Evolutionary conservation across 805 yeast species (phyloP).

Genomic region (Kodamaea kaohsiungensis): DNA sequence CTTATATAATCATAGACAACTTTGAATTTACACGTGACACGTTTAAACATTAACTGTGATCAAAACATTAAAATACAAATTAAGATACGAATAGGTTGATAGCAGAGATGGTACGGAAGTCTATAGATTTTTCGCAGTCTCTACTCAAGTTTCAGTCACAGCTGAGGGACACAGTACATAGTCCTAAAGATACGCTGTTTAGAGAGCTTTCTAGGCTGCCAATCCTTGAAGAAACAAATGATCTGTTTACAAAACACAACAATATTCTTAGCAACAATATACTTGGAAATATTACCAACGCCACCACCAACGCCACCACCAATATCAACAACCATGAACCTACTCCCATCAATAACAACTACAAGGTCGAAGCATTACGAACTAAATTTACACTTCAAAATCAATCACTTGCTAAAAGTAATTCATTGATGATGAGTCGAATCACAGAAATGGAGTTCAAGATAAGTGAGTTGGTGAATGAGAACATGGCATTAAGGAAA

Average conservation of each 20-base stretch:
- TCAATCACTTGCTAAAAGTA: conserved; percentile 58
- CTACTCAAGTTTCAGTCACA: conserved; percentile 13
- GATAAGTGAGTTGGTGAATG: conserved; percentile 50
- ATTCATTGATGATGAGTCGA: conserved; percentile 51
- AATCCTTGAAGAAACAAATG: background rate
- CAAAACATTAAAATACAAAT: background rate
- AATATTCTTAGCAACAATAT: background rate
- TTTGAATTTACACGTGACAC: too few relatives aligned
- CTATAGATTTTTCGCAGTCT: conserved; percentile 18
- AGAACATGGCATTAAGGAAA: conserved; percentile 44
- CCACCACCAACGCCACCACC: background rate
- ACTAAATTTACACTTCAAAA: conserved; percentile 49
- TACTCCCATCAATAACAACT: background rate
- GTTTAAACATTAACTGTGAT: background rate
- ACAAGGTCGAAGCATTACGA: conserved; percentile 11
- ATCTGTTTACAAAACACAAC: background rate
- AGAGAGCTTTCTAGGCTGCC: background rate
- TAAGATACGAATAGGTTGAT: background rate
- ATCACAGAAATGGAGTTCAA: conserved; percentile 54
- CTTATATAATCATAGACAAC: too few relatives aligned
- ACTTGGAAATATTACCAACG: background rate
- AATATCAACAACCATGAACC: background rate
- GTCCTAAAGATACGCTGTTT: background rate
- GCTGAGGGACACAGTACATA: background rate
- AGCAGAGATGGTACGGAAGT: conserved; percentile 14